Evolutionary conservation across 345 rosid genomes (phyloP), one percentile per base, ranked within the genome.

Genomic region (Lepidium aucheri): DNA sequence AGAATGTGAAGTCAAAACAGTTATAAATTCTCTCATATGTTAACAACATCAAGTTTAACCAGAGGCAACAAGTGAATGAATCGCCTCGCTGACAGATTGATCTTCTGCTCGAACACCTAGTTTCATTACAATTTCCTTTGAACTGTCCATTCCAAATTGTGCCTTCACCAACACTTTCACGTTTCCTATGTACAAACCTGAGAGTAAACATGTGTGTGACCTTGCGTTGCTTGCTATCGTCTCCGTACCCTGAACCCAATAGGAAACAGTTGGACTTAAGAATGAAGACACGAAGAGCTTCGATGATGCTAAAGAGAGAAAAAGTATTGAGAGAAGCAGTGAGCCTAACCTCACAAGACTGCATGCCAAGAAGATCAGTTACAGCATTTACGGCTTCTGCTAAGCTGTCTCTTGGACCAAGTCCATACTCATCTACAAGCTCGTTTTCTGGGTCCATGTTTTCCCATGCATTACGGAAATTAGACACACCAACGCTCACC

Each of bases 401-500:
- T 71, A 91, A 74, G 63, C 84, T 88, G 50, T 88, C 97, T 76
- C 96, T 86, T 28, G 84, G 85, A 39, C 97, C 97, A 70, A 88
- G 94, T 9, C 94, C 97, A 69, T 91, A 91, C 65, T 91, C 97
- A 74, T 91, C 97, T 5, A 86, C 80, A 17, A 77, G 86, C 75
- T 91, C 97, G 39, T 43, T 71, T 16, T 81, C 97, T 20, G 83
- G 70, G 12, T 75, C 88, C 80, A 91, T 77, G 85, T 75, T 81
- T 72, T 88, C 96, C 97, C 97, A 91, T 51, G 88, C 97, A 79
- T 86, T 88, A 49, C 91, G 74, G 86, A 91, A 91, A 76, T 91
- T 91, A 49, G 96, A 73, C 57, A 88, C 91, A 16, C 86, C 90
- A 0, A 88, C 87, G 64, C 81, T 85, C 74, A 78, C 62, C 86